Evolutionary conservation across 768 basidiomycete species (phyloP), one percentile per base, ranked within the genome.

Genomic region (Boletus rufocinnamomeus): DNA sequence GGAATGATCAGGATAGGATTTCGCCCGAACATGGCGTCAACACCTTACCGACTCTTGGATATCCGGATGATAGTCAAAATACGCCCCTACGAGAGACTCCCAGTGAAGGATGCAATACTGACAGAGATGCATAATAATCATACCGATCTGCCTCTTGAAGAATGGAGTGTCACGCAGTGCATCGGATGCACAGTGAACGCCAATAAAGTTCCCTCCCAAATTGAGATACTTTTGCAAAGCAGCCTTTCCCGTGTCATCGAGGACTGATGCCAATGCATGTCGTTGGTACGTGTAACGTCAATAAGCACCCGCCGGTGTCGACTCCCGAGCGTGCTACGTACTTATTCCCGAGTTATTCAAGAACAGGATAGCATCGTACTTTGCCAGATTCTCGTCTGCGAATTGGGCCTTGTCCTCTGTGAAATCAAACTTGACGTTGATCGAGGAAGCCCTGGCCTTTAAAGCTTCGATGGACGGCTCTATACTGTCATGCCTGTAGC

Each of bases 401-500:
- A 91, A 91, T 59, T 72, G 71, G 0, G 63, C 61, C 58, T 72
- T 72, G 58, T 90, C 87, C 66, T 91, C 90, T 3, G 88, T 86
- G 55, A 84, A 78, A 50, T 84, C 82, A 58, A 91, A 88, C 25
- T 75, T 51, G 51, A 85, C 76, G 59, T 82, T 75, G 56, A 85
- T 80, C 0, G 72, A 65, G n/a, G 74, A 57, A 2, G 78, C 79
- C 25, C 75, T 77, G 1, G 75, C 68, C 56, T 79, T 79, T 41
- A 91, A 71, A 0, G 81, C 81, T 44, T 80, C 71, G 28, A 88
- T 82, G 4, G 89, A 88, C 2, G 84, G 82, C 0, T 89, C 89
- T 56, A 91, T 91, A 4, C 85, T 87, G 59, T 89, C 89, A 65
- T 92, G 90, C 57, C 88, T 76, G 69, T 81, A 92, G 6, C 79